Percentiles rank a stretch among this genome's conserved stretches.
phyloP scores from a whole-genome alignment of 805 yeast species.

The Yarrowia divulgata region DNA sequence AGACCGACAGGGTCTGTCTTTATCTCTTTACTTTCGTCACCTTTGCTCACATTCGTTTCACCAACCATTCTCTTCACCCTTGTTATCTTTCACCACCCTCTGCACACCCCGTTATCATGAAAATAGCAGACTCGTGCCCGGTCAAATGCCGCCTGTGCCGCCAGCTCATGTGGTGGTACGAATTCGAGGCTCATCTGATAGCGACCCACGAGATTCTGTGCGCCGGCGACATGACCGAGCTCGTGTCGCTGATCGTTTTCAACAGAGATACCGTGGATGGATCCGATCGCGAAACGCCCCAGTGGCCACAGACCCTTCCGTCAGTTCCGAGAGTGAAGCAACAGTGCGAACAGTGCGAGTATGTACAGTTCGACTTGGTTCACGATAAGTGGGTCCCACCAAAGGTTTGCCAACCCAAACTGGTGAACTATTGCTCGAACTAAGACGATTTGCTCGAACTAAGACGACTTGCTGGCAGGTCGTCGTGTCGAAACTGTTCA shows the following conservation, averaged over 20 bases:
- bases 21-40: background rate
- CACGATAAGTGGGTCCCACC: too few species aligned
- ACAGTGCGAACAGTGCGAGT: too few species aligned
- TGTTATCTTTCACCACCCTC: too few species aligned
- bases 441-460: background rate
- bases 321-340: slow-evolving; percentile 10
- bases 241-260: slow-evolving; percentile 12
- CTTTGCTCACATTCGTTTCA: too few species aligned
- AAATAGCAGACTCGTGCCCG: slow-evolving; percentile 22
- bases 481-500: too few species aligned
- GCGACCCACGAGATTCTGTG: slow-evolving; percentile 30
- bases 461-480: slow-evolving; percentile 4
- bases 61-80: too few species aligned
- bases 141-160: slow-evolving; percentile 31
- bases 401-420: too few species aligned
- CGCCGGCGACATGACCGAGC: slow-evolving; percentile 27
- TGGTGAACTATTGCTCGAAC: too few species aligned
- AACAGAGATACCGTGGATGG: slow-evolving; percentile 7
- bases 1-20: background rate
- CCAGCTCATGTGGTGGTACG: slow-evolving; percentile 34
- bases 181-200: slow-evolving; percentile 32
- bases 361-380: too few species aligned
- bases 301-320: background rate
- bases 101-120: background rate
- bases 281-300: background rate